Evolutionary conservation across 139 green algal species (phyloP).

Genomic region (Edaphochlamys debaryana): DNA sequence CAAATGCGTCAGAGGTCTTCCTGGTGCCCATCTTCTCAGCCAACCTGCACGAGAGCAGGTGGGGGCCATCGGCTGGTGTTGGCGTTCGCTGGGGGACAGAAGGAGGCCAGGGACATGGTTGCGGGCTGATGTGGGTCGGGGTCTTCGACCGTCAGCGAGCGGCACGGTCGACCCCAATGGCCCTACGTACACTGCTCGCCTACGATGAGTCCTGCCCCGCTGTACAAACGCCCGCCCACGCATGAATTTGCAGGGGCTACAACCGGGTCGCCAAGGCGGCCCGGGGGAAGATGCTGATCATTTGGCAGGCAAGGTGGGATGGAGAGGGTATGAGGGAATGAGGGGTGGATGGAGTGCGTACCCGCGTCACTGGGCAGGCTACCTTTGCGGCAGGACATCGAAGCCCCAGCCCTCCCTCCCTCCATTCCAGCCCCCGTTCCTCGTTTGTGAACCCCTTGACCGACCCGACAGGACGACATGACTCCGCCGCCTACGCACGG

Average conservation of each 20-base stretch:
- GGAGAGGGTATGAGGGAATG: no score
- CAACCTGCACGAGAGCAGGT: conserved; percentile 53
- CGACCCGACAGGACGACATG: conserved; percentile 15
- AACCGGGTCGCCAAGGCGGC: conserved; percentile 35
- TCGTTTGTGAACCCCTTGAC: background rate
- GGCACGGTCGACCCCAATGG: no score
- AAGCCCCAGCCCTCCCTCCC: rapidly evolving
- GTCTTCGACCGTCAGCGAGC: no score
- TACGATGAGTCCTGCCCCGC: no score
- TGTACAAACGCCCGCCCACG: no score
- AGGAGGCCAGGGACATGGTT: no score
- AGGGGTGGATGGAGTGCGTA: background rate
- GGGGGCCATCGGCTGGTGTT: no score
- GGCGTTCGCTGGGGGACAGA: no score
- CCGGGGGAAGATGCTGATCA: conserved; percentile 10
- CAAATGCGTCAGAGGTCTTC: background rate
- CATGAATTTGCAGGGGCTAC: conserved; percentile 44
- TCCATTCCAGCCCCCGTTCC: no score
- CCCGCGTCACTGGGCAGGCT: no score
- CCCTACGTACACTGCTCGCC: no score
- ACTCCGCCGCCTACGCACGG: background rate
- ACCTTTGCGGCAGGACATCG: background rate
- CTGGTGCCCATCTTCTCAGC: conserved; percentile 38
- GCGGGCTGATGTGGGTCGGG: no score
- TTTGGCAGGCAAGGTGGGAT: conserved; percentile 13